Base-by-base conservation (phyloP, 164 flowering plant genomes). In the Litsea cubeba region DNA sequence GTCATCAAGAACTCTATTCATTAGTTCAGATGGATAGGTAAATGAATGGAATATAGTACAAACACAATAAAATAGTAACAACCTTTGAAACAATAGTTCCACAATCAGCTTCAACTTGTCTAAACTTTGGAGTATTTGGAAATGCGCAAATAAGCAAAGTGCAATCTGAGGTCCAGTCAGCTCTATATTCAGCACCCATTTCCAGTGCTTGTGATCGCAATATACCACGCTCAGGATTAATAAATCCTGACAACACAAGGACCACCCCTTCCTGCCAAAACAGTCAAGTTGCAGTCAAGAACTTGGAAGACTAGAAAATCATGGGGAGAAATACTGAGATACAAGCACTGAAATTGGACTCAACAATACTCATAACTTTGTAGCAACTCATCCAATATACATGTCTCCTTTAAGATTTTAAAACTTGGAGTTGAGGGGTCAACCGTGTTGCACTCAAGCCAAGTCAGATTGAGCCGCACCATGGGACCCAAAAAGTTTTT, bases 41-140 rank as follows among this genome's bases (percentile, higher is more conserved):
- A 35, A 35, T 35, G 46, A 35, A 35, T 35, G 46, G 46, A 35
- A 35, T 35, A 35, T 35, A 35, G 46, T 35, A 35, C 46, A 35
- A 7, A 35, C 46, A 35, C 46, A 35, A 35, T 54, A 14, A 54
- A 54, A 54, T 14, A 54, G 22, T 23, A 57, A 35, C 24, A 18
- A 90, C 98, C 97, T 93, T 95, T 68, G 92, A 86, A 54, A 93
- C 94, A 83, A 94, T 89, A 54, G 99, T 91, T 78, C 98, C 99
- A 80, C 87, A 79, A 62, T 90, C 91, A 18, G 88, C 82, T 83
- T 87, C 87, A 68, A 96, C 98, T 84, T 90, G 98, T 62, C 92
- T 88, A 79, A 88, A 96, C 85, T 94, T 96, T 0, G 99, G 98
- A 49, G 99, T 92, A 70, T 94, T 92, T 8, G 84, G 80, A 79